Conservation (phyloP, 495 filamentous ascomycete genomes). For the Trichodelitschia bisporula region DNA sequence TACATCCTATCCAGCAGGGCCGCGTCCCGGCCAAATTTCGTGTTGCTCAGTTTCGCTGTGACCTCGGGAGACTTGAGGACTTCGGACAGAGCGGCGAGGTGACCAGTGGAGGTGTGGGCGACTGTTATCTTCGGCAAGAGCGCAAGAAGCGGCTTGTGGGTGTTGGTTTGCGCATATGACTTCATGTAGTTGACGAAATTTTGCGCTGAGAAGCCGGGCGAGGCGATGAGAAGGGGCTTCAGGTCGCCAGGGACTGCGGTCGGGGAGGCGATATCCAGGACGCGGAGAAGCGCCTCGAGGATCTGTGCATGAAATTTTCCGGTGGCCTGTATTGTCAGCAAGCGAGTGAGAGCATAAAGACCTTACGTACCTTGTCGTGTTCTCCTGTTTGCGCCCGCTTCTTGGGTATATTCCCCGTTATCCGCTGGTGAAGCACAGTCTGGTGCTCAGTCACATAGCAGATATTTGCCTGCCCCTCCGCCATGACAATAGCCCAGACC, state of each 20-base stretch:
- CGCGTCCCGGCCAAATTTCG: slow-evolving; percentile 68
- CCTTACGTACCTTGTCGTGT: slow-evolving; percentile 30
- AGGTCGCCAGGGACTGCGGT: slow-evolving; percentile 17
- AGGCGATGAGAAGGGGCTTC: slow-evolving; percentile 46
- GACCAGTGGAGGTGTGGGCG: slow-evolving; percentile 63
- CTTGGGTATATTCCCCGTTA: slow-evolving; percentile 62
- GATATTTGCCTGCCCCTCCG: slow-evolving; percentile 80
- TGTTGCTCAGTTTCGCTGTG: slow-evolving; percentile 47
- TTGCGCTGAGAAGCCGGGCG: slow-evolving; percentile 65
- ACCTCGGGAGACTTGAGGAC: slow-evolving; percentile 61
- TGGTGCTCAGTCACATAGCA: slow-evolving; percentile 82
- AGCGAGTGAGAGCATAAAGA: too few relatives aligned
- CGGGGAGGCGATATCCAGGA: too few relatives aligned
- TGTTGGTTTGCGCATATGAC: slow-evolving; percentile 35
- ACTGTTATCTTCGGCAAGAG: slow-evolving; percentile 32
- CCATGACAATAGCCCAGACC: slow-evolving; percentile 76
- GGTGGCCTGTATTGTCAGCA: too few relatives aligned
- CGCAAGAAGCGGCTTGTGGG: slow-evolving; percentile 23
- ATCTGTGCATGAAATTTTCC: slow-evolving; percentile 65
- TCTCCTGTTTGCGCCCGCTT: slow-evolving; percentile 34
- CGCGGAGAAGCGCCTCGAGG: too few relatives aligned
- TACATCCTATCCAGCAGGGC: slow-evolving; percentile 70
- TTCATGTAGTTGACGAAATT: slow-evolving; percentile 65
- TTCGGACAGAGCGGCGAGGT: slow-evolving; percentile 67
- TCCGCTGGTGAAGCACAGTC: slow-evolving; percentile 63